phyloP scores from a whole-genome alignment of 1,284 basidiomycete species.

The Ceratobasidium theobromae region DNA sequence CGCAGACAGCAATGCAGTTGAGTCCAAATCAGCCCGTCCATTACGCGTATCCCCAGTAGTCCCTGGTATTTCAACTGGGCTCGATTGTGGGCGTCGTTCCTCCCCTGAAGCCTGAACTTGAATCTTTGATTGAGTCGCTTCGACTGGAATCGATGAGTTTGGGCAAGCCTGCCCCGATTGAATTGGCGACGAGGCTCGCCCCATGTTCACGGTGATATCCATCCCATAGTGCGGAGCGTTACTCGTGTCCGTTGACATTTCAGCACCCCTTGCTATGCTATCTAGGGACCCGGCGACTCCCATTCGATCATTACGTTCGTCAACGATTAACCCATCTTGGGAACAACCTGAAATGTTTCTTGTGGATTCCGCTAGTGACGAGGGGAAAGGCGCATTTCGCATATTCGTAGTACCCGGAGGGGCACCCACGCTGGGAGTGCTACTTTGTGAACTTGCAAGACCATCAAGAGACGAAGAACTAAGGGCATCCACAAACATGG shows the following conservation, averaged over 20 bases:
- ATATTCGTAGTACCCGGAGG: too few species aligned
- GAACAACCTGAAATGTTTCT: too few species aligned
- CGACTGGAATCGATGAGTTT: not conserved
- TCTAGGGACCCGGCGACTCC: not conserved
- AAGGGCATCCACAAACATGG: slow-evolving; percentile 1
- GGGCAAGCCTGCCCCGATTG: not conserved
- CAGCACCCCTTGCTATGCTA: not conserved
- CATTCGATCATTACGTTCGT: not conserved
- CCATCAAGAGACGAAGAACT: slow-evolving; percentile 11
- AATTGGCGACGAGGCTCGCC: not conserved
- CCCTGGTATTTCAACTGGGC: not conserved
- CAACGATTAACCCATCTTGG: too few species aligned
- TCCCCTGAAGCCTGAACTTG: not conserved
- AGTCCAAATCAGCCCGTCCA: not conserved
- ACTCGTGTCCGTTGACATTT: not conserved
- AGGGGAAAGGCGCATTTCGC: too few species aligned
- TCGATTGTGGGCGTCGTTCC: not conserved
- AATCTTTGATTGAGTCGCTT: not conserved
- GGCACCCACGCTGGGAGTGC: too few species aligned
- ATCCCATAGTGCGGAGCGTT: not conserved
- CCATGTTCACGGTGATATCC: not conserved
- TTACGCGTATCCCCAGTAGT: not conserved
- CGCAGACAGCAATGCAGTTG: not conserved
- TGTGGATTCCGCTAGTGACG: too few species aligned
- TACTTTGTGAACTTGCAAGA: not conserved